A percentile compares a stretch with the other conserved stretches of the same genome.
Evolutionary conservation across 1,139 yeast genomes (phyloP).

Genomic region (Nadsonia starkeyi-henricii): DNA sequence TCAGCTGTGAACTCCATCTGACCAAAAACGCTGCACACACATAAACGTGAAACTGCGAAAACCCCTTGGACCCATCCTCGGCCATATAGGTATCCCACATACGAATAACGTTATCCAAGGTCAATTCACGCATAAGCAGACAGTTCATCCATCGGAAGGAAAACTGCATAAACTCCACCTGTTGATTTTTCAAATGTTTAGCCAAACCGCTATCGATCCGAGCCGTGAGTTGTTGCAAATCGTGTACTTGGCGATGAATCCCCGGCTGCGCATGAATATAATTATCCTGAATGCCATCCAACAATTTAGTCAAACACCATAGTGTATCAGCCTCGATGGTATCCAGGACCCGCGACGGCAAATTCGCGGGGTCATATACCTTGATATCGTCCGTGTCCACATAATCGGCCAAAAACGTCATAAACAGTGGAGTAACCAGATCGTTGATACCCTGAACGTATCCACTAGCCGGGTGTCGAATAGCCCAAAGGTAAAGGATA

Average conservation of each 20-base stretch:
- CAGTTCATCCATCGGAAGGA: conserved; percentile 99
- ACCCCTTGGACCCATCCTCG: conserved; percentile 76
- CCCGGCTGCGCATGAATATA: conserved; percentile 98
- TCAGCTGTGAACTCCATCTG: conserved; percentile 65
- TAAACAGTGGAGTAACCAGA: conserved; percentile 84
- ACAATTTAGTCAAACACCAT: conserved; percentile 84
- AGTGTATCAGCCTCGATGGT: conserved; percentile 86
- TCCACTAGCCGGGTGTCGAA: conserved; percentile 95
- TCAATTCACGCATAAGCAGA: conserved; percentile 82
- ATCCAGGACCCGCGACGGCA: conserved; percentile 42
- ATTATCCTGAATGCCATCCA: conserved; percentile 92
- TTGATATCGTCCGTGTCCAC: conserved; percentile 31
- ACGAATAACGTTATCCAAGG: conserved; percentile 61
- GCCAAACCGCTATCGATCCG: conserved; percentile 67
- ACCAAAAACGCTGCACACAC: conserved; percentile 97
- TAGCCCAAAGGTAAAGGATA: conserved; percentile 85
- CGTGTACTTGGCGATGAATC: conserved; percentile 77
- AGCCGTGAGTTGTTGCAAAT: conserved; percentile 58
- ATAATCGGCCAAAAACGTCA: conserved; percentile 67
- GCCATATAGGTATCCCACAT: conserved; percentile 98
- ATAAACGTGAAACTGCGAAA: conserved; percentile 85
- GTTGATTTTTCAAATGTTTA: conserved; percentile 62
- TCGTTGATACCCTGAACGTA: conserved; percentile 99
- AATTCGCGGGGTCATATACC: conserved; percentile 45
- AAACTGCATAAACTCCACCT: conserved; percentile 85